phyloP scores from a whole-genome alignment of 306 rosid genomes.

The Abrus pulchellus region DNA sequence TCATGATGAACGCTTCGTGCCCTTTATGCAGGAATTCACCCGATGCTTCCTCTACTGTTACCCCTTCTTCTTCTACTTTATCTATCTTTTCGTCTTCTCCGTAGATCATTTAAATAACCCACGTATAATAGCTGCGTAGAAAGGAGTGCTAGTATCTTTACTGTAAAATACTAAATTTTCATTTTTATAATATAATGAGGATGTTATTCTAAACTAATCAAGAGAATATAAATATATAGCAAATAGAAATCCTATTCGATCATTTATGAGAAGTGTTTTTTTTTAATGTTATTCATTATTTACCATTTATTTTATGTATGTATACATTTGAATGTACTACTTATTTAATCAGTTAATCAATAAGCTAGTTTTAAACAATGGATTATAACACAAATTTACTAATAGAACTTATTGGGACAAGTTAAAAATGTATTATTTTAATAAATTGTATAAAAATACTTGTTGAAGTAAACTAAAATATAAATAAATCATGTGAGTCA shows the following conservation, averaged over 20 bases:
- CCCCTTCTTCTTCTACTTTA: conserved; percentile 43
- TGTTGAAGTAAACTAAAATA: no score
- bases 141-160: neutral
- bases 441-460: no score
- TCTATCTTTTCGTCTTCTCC: neutral
- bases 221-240: neutral
- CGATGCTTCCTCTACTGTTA: neutral
- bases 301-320: neutral
- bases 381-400: no score
- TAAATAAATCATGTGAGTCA: no score
- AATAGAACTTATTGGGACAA: no score
- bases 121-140: no score
- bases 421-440: no score
- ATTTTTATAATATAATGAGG: no score
- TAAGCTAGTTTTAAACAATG: no score
- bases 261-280: neutral
- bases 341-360: no score
- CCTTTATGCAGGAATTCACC: conserved; percentile 80
- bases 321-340: no score
- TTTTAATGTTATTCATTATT: neutral
- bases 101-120: neutral
- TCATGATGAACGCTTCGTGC: conserved; percentile 72
- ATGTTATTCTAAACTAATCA: neutral
- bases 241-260: neutral
- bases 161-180: neutral